Percentiles rank a stretch among this genome's conserved stretches.
These are phyloP conservation scores for Aureobasidium pullulans DNA, from an alignment of 2,329 filamentous ascomycete genomes.

Conservation along the genomic window DNA sequence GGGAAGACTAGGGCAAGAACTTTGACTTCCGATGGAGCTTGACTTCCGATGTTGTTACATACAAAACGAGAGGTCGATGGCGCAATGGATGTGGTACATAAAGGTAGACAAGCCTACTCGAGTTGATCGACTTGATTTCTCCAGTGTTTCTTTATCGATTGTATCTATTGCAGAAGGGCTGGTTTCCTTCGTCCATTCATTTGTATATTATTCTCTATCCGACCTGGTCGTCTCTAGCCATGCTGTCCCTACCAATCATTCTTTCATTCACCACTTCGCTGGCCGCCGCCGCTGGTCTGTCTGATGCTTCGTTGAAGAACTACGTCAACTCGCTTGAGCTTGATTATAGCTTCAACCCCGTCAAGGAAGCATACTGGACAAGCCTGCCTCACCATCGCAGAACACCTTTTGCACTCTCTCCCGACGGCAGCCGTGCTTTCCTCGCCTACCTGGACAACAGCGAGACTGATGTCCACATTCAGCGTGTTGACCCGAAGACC, in stretches of 20 bases:
- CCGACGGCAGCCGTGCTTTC: conserved; percentile 52
- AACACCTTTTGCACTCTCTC: conserved; percentile 56
- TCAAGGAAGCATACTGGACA: conserved; percentile 56
- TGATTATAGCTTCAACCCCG: conserved; percentile 47
- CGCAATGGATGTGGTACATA: background rate
- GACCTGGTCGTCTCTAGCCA: background rate
- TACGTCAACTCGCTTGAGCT: conserved; percentile 40
- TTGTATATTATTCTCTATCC: background rate
- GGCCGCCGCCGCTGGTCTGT: conserved; percentile 29
- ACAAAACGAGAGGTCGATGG: too few relatives aligned
- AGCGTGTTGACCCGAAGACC: conserved; percentile 47
- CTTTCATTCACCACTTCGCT: conserved; percentile 24
- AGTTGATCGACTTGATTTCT: background rate
- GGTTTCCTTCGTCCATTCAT: conserved; percentile 6
- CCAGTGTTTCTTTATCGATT: background rate
- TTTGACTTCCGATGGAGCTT: too few relatives aligned
- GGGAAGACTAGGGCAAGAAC: background rate
- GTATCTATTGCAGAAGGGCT: background rate
- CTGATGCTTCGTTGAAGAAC: conserved; percentile 36
- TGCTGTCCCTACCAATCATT: conserved; percentile 16
- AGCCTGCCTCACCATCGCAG: conserved; percentile 53
- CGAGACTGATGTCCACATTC: conserved; percentile 50
- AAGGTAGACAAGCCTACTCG: background rate
- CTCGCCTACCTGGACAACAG: conserved; percentile 53
- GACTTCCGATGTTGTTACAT: too few relatives aligned